Percentiles rank a stretch among this genome's conserved stretches.
Evolutionary conservation across 2,329 filamentous ascomycete species (phyloP).

Genomic region (Furcasterigmium sp.): DNA sequence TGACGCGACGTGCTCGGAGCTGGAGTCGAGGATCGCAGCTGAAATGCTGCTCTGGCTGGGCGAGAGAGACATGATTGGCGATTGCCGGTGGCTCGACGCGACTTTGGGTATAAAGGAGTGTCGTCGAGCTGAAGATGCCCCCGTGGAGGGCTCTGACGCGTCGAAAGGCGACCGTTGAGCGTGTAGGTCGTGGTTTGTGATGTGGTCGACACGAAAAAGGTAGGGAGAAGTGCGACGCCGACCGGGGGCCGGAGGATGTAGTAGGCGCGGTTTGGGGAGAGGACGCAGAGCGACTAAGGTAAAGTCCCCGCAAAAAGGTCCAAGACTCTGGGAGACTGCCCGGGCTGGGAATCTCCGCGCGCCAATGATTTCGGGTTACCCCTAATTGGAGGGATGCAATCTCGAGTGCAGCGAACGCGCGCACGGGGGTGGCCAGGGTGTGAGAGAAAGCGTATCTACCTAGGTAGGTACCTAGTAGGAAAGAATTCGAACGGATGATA

Average conservation of each 20-base stretch:
- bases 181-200: background rate
- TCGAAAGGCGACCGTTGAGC: background rate
- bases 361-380: background rate
- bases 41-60: constrained; percentile 24
- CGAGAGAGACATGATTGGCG: constrained; percentile 21
- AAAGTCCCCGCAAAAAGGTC: too few species aligned
- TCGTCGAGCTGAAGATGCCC: background rate
- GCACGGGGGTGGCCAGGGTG: too few species aligned
- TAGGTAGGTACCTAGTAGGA: too few species aligned
- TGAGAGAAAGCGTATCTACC: too few species aligned
- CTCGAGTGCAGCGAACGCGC: too few species aligned
- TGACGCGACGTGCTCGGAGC: constrained; percentile 47
- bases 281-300: too few species aligned
- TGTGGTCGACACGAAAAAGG: background rate
- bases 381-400: too few species aligned
- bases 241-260: background rate
- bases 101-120: background rate
- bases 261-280: background rate
- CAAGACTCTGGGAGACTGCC: background rate
- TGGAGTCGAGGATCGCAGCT: constrained; percentile 26
- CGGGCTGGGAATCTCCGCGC: background rate
- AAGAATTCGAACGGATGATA: too few species aligned
- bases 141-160: constrained; percentile 1
- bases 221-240: background rate
- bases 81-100: background rate